Conservation (phyloP, 768 basidiomycete genomes). For the Pseudohyphozyma bogoriensis region DNA sequence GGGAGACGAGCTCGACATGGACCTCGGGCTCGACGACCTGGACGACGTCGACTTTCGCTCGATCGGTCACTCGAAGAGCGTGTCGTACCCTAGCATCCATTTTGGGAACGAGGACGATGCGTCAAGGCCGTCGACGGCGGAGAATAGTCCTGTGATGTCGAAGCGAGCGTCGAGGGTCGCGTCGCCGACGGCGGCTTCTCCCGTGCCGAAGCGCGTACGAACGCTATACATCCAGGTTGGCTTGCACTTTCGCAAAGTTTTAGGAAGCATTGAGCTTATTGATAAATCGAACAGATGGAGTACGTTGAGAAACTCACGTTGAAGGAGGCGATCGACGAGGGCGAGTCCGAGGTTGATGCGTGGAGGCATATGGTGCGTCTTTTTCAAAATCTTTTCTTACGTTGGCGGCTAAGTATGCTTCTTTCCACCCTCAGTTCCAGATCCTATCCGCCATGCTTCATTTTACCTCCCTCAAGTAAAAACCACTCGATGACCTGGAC, state of each 20-base stretch:
- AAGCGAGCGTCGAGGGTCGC: background rate
- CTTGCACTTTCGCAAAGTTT: fast-evolving
- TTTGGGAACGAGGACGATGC: slow-evolving; percentile 31
- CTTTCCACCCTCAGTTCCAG: slow-evolving; percentile 13
- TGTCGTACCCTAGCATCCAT: slow-evolving; percentile 32
- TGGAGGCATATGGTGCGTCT: slow-evolving; percentile 16
- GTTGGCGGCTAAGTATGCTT: background rate
- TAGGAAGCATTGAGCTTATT: background rate
- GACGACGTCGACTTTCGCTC: slow-evolving; percentile 32
- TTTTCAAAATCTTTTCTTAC: background rate
- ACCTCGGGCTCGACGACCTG: slow-evolving; percentile 26
- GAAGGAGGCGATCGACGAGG: slow-evolving; percentile 32
- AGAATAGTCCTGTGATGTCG: background rate
- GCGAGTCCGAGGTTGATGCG: slow-evolving; percentile 30
- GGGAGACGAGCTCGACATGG: slow-evolving; percentile 27
- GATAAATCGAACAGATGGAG: slow-evolving; percentile 4
- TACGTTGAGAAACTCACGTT: slow-evolving; percentile 29
- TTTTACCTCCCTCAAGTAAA: slow-evolving; percentile 33
- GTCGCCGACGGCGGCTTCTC: background rate
- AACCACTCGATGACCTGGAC: background rate
- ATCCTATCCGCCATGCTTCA: slow-evolving; percentile 33
- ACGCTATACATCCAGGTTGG: slow-evolving; percentile 33
- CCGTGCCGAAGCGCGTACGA: slow-evolving; percentile 19
- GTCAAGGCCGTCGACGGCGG: slow-evolving; percentile 8
- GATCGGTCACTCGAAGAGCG: slow-evolving; percentile 23